phyloP scores from a whole-genome alignment of 352 stramenopile genomes.

The Thalassiosira oceanica region DNA sequence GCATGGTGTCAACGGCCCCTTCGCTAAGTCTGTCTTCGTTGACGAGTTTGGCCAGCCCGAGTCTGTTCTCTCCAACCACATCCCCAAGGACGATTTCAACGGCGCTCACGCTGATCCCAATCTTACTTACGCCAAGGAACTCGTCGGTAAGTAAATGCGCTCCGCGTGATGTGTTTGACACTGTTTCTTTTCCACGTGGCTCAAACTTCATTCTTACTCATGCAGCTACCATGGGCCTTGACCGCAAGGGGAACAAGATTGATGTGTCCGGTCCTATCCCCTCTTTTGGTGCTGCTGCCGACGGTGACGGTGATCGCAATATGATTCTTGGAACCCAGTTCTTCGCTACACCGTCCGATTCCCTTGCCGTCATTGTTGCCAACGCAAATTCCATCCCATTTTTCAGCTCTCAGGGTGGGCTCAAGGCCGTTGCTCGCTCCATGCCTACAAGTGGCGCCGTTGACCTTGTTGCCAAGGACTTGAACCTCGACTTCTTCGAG shows the following conservation, averaged over 20 bases:
- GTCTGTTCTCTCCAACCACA: constrained; percentile 88
- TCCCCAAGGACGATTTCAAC: constrained; percentile 96
- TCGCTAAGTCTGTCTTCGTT: constrained; percentile 94
- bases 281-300: constrained; percentile 95
- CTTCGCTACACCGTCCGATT: constrained; percentile 99
- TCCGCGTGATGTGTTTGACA: no score
- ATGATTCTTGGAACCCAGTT: constrained; percentile 99
- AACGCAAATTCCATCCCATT: constrained; percentile 97
- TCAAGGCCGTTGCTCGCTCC: constrained; percentile 95
- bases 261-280: constrained; percentile 81
- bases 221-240: constrained; percentile 94
- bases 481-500: constrained; percentile 97
- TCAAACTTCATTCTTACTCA: no score
- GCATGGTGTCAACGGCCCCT: constrained; percentile 97
- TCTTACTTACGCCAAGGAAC: constrained; percentile 96
- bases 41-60: constrained; percentile 90
- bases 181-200: no score
- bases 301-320: constrained; percentile 99
- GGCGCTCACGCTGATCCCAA: constrained; percentile 98
- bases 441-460: constrained; percentile 99
- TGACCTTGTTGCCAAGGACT: constrained; percentile 96
- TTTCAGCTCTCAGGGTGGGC: constrained; percentile 92
- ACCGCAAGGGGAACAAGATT: constrained; percentile 79
- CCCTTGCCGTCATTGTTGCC: constrained; percentile 96
- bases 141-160: no score